Conservation (phyloP, 345 rosid species). For the Populus pruinosa region DNA sequence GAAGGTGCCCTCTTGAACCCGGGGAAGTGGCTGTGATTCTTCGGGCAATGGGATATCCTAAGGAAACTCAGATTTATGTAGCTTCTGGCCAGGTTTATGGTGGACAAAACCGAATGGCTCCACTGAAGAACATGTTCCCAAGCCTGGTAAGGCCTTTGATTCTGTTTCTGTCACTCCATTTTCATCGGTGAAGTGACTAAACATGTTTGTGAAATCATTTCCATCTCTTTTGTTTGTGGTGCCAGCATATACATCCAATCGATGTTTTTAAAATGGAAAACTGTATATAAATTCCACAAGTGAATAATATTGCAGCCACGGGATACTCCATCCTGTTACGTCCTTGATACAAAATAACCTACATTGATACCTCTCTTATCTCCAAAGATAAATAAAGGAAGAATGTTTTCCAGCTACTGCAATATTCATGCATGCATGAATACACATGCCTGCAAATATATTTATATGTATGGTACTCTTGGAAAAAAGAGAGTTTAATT, state of each 20-base stretch:
- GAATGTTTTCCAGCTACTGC: neutral
- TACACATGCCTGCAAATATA: neutral
- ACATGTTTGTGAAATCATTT: neutral
- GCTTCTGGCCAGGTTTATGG: constrained; percentile 99
- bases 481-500: neutral
- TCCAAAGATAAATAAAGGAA: neutral
- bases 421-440: neutral
- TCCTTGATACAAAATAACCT: neutral
- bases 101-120: constrained; percentile 99
- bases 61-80: constrained; percentile 97
- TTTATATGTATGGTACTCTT: neutral
- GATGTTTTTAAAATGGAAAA: constrained; percentile 5
- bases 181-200: neutral
- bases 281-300: neutral
- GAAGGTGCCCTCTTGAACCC: constrained; percentile 99
- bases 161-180: neutral
- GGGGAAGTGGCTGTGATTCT: constrained; percentile 98
- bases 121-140: constrained; percentile 95
- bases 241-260: neutral
- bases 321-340: neutral
- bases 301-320: neutral
- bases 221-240: neutral
- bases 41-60: constrained; percentile 97
- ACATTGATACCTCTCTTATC: neutral
- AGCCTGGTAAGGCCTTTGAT: constrained; percentile 57